Conservation (phyloP, 352 stramenopile genomes). For the Halophytophthora polymorphica region DNA sequence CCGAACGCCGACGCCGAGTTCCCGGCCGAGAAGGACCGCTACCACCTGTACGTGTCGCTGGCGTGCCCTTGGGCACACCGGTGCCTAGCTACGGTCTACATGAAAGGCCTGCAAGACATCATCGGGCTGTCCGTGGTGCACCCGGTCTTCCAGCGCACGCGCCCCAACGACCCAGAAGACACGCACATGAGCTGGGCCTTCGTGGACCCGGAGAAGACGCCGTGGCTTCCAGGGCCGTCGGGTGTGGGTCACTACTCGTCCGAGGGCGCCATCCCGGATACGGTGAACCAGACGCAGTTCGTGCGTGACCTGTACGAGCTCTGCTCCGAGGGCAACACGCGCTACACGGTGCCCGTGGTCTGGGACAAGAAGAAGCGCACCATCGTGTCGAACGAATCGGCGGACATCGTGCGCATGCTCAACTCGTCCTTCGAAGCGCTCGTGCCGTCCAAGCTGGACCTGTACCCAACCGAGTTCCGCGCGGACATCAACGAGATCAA, state of each 20-base stretch:
- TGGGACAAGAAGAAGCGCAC: constrained; percentile 88
- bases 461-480: constrained; percentile 78
- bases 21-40: constrained; percentile 54
- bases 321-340: constrained; percentile 66
- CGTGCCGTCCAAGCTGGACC: constrained; percentile 62
- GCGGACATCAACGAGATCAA: constrained; percentile 89
- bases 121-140: constrained; percentile 93
- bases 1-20: constrained; percentile 54
- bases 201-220: constrained; percentile 62
- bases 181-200: constrained; percentile 79
- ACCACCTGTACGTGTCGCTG: constrained; percentile 96
- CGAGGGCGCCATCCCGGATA: constrained; percentile 55
- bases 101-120: constrained; percentile 95
- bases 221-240: constrained; percentile 58
- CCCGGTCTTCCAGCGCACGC: constrained; percentile 77
- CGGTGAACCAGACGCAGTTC: constrained; percentile 58
- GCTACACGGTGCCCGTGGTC: constrained; percentile 89
- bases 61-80: constrained; percentile 91
- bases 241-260: constrained; percentile 70
- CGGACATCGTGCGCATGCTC: constrained; percentile 93
- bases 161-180: constrained; percentile 67
- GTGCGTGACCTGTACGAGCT: constrained; percentile 84
- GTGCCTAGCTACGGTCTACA: constrained; percentile 79
- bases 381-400: constrained; percentile 94
- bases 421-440: constrained; percentile 76